Evolutionary conservation across 225 moss, liverwort and hornwort genomes (phyloP), one percentile per base, ranked within the genome.

Genomic region (Lunularia cruciata): DNA sequence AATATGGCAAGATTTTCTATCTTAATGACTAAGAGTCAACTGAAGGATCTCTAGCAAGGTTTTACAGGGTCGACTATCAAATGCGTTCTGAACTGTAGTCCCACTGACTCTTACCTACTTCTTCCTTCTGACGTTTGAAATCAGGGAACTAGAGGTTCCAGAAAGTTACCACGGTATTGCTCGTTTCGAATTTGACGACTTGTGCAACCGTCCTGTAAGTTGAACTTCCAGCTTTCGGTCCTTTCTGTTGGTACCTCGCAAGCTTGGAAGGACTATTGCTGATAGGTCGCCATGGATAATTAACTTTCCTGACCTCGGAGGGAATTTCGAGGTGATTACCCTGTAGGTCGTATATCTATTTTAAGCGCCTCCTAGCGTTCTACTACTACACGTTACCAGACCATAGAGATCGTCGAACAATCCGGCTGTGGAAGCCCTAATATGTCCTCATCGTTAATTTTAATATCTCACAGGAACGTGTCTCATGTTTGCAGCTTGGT

Each of bases 161-260:
- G 78, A 86, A 75, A 92, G 95, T 66, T 86, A 71, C 74, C 30
- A 77, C 61, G 87, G 95, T 39, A 76, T 86, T 40, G 88, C 95
- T 43, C 88, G 90, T 4, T 95, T 92, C 70, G 81, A 88, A 37
- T 95, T 95, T 74, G 83, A 95, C 63, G 83, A 88, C 60, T 81
- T 90, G 9, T 95, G 95, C 63, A 62, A 78, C 83, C 79, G 80
- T 23, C 92, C 88, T 64, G 95, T 95, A 73, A 74, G 85, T 74
- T 4, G 34, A 42, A 56, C 19, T 13, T 57, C 22, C 23, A 53
- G n/a, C n/a, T n/a, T 39, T 75, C 45, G 26, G 13, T 40, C 40
- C 40, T 40, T 40, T 40, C 13, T 40, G 40, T 40, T 40, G 40
- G 40, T 40, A 40, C 8, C 8, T 40, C 13, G 13, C 40, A 6